A percentile compares a stretch with the other conserved stretches of the same genome.
These are phyloP conservation scores for Rickenella mellea DNA, from an alignment of 768 basidiomycete genomes.

Conservation along the genomic window DNA sequence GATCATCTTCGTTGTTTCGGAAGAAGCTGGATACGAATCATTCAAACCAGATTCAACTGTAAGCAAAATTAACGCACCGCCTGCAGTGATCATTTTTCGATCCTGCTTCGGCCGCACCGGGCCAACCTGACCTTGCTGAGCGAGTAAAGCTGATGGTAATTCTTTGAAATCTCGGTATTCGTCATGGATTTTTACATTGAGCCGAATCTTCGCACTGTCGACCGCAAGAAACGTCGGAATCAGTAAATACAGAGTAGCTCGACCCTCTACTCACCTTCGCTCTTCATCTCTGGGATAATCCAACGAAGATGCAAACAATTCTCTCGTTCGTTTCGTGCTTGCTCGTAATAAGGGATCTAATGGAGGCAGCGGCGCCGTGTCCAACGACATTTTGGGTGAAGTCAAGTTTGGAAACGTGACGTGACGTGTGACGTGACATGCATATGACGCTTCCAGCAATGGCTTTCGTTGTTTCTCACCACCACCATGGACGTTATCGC, in stretches of 20 bases:
- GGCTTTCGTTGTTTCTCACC: too few species aligned
- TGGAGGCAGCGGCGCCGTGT: conserved; percentile 38
- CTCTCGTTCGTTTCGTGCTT: conserved; percentile 64
- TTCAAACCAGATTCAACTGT: conserved; percentile 6
- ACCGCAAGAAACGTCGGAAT: background rate
- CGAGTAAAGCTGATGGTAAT: conserved; percentile 69
- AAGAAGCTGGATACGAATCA: conserved; percentile 30
- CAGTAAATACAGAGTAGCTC: background rate
- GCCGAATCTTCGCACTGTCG: conserved; percentile 55
- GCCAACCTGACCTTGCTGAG: conserved; percentile 75
- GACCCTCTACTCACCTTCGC: conserved; percentile 39
- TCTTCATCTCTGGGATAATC: conserved; percentile 58
- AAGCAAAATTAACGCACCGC: conserved; percentile 33
- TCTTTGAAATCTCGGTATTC: conserved; percentile 85
- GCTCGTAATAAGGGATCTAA: conserved; percentile 54
- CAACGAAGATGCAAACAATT: conserved; percentile 59
- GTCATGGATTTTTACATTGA: conserved; percentile 80
- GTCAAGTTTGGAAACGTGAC: too few species aligned
- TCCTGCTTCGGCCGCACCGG: conserved; percentile 63
- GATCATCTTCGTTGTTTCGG: conserved; percentile 45
- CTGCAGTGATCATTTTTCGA: conserved; percentile 65
- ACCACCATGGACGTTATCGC: conserved; percentile 28
- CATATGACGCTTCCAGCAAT: too few species aligned
- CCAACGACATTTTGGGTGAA: conserved; percentile 37
- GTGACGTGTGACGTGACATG: too few species aligned